Percentiles rank a stretch among this genome's conserved stretches.
These are phyloP conservation scores for Cyclotella cryptica DNA, from an alignment of 108 stramenopile species.

Conservation along the genomic window DNA sequence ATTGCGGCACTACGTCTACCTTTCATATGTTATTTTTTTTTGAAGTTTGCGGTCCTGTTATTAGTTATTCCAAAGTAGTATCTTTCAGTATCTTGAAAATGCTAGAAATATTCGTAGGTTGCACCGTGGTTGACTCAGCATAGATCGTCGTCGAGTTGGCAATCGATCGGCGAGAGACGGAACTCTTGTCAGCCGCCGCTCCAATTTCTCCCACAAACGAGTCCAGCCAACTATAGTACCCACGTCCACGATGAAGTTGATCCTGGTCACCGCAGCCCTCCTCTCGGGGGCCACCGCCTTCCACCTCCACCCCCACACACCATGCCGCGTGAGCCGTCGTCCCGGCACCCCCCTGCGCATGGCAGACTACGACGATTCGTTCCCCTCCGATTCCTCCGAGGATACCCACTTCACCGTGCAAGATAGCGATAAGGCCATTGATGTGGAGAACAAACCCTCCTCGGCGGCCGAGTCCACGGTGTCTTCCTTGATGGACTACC, in stretches of 20 bases:
- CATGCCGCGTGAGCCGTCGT: not conserved
- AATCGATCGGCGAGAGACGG: too few relatives aligned
- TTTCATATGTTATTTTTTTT: too few relatives aligned
- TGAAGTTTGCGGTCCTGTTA: too few relatives aligned
- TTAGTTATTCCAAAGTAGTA: too few relatives aligned
- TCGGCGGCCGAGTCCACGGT: constrained; percentile 66
- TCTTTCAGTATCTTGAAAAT: too few relatives aligned
- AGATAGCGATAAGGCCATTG: constrained; percentile 46
- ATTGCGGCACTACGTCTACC: too few relatives aligned
- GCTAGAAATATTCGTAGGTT: too few relatives aligned
- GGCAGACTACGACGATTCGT: constrained; percentile 57
- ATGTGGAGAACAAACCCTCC: constrained; percentile 61
- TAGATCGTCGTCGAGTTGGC: too few relatives aligned
- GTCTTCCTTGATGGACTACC: constrained; percentile 67
- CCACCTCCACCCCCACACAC: not conserved
- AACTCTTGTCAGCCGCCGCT: too few relatives aligned
- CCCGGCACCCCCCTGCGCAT: constrained; percentile 30
- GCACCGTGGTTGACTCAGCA: too few relatives aligned
- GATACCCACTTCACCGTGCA: constrained; percentile 61
- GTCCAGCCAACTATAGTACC: too few relatives aligned
- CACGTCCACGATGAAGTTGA: constrained; percentile 18
- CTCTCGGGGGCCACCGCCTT: constrained; percentile 17
- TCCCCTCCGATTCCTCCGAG: constrained; percentile 75
- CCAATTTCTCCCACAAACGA: too few relatives aligned
- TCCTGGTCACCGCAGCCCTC: constrained; percentile 22